Base-by-base conservation (phyloP, 1,284 basidiomycete genomes). In the Rhodotorula glutinis region DNA sequence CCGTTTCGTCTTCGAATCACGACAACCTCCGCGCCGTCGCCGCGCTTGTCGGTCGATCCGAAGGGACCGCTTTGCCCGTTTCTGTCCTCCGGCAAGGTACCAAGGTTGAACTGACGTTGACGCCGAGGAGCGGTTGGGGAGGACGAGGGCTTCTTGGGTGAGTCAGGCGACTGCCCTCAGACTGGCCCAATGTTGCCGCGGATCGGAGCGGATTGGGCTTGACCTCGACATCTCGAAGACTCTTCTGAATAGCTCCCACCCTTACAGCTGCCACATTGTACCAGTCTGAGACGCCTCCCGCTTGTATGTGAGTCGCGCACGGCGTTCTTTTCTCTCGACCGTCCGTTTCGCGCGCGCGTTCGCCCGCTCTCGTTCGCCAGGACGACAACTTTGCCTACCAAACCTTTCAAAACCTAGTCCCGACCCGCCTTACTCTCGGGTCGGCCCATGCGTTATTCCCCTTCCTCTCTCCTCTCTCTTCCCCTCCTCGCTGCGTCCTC, bases 101-200 rank as follows among this genome's bases (percentile, higher is more conserved):
- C 84, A 27, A 75, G 74, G 60, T 83, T 11, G 76, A 78, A 3
- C 72, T 88, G 43, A 80, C 75, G 16, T 80, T 88, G 29, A 84
- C 80, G 14, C 87, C 87, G 5, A 77, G 83, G 62, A 81, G 79
- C n/a, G 85, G 82, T 10, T 88, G 87, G 87, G 86, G 86, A 65
- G 91, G 91, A 1, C 82, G 90, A 64, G 91, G 92, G 19, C 81
- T 89, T 76, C 80, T 94, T 38, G 91, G 91, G 90, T 69, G 44
- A 25, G 64, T 54, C 27, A 29, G 14, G 41, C 43, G 21, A 38
- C 33, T 38, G 43, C 3, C 8, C 23, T n/a, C 17, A 40, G 21
- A 11, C 49, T 25, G n/a, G 33, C n/a, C 38, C n/a, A 17, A n/a
- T 25, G 40, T 25, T 47, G 52, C 7, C 27, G 38, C 19, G 11